A percentile compares a stretch with the other conserved stretches of the same genome.
These are phyloP conservation scores for Wilcoxina mikolae DNA, from an alignment of 495 filamentous ascomycete genomes.

Conservation along the genomic window DNA sequence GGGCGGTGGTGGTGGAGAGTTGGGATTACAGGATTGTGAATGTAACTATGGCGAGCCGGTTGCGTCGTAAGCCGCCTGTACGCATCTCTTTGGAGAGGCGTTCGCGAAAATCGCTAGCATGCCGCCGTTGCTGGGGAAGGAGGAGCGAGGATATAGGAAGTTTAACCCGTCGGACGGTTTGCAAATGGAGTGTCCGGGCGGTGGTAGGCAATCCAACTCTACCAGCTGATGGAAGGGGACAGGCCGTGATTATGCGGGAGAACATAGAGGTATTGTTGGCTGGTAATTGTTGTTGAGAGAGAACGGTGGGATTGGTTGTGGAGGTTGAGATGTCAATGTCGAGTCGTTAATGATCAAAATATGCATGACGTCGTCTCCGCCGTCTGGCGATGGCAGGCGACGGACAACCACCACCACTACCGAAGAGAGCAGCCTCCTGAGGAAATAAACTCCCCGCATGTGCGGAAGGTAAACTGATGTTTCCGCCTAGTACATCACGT, in stretches of 20 bases:
- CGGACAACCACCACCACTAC: not conserved
- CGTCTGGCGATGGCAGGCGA: too few species aligned
- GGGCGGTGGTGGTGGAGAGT: not conserved
- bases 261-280: too few species aligned
- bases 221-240: too few species aligned
- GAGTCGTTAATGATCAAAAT: too few species aligned
- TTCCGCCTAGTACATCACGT: not conserved
- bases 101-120: not conserved
- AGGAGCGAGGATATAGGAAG: not conserved
- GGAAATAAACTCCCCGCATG: not conserved
- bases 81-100: not conserved
- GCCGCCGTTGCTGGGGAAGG: not conserved
- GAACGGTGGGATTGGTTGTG: too few species aligned
- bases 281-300: too few species aligned
- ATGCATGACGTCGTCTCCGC: too few species aligned
- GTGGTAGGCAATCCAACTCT: too few species aligned
- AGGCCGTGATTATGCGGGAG: too few species aligned
- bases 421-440: not conserved
- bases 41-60: not conserved
- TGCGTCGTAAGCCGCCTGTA: not conserved
- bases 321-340: too few species aligned
- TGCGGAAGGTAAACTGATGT: slow-evolving; percentile 8
- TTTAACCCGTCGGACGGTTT: too few species aligned
- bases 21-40: not conserved
- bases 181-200: too few species aligned